A percentile compares a stretch with the other conserved stretches of the same genome.
Conservation (phyloP, 441 rosid genomes). For the Kokia cookei region DNA sequence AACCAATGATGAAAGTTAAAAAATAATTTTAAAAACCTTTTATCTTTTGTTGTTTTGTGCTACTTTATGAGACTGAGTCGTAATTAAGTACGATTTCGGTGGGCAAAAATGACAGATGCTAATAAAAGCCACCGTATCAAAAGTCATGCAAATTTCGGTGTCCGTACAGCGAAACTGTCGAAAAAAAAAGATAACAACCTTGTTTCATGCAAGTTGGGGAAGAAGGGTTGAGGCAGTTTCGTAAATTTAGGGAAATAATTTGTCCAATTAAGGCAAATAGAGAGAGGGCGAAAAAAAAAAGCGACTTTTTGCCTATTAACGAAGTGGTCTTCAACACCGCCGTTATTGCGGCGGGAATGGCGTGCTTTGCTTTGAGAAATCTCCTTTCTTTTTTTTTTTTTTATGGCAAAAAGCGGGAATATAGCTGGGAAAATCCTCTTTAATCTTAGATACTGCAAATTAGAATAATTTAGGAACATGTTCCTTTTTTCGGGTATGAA, state of each 20-base stretch:
- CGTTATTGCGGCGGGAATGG: slow-evolving; percentile 76
- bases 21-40: neutral
- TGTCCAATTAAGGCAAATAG: slow-evolving; percentile 20
- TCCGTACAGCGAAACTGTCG: slow-evolving; percentile 30
- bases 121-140: neutral
- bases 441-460: slow-evolving; percentile 1
- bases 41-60: neutral
- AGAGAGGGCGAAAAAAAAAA: neutral
- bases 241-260: slow-evolving; percentile 31
- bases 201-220: slow-evolving; percentile 25
- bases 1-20: slow-evolving; percentile 7
- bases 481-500: neutral
- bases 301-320: neutral
- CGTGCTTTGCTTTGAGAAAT: slow-evolving; percentile 24
- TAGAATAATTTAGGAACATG: neutral
- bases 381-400: neutral
- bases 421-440: slow-evolving; percentile 9
- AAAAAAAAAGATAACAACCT: neutral
- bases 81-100: slow-evolving; percentile 21
- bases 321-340: slow-evolving; percentile 36
- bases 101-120: neutral
- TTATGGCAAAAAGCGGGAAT: slow-evolving; percentile 17
- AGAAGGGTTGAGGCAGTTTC: slow-evolving; percentile 19
- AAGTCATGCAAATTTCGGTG: slow-evolving; percentile 19
- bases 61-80: slow-evolving; percentile 7